Evolutionary conservation across 192 early-diverging fungal species (phyloP).

Genomic region (Rhizoclosmatium sp.): DNA sequence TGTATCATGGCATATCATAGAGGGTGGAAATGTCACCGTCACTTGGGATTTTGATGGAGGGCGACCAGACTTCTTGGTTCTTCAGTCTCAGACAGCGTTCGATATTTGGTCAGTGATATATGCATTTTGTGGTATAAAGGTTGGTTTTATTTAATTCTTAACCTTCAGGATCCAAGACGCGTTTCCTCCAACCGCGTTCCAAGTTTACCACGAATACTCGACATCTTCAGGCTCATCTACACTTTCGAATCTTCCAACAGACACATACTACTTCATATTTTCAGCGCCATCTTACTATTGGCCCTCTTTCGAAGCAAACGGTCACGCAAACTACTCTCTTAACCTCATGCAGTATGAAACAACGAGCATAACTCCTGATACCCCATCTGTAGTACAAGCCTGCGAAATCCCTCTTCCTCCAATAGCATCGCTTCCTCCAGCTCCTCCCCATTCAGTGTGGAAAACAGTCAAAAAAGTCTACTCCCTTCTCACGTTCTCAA

Average conservation of each 20-base stretch:
- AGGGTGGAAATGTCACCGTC: slow-evolving; percentile 23
- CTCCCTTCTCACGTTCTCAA: neutral
- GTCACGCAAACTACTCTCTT: neutral
- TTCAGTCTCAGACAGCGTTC: slow-evolving; percentile 5
- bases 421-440: neutral
- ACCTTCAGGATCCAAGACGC: slow-evolving; percentile 2
- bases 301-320: slow-evolving; percentile 13
- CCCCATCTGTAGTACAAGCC: neutral
- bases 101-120: slow-evolving; percentile 10
- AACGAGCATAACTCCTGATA: neutral
- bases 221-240: neutral
- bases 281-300: slow-evolving; percentile 14
- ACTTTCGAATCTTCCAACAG: slow-evolving; percentile 12
- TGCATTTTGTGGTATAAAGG: neutral
- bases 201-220: slow-evolving; percentile 20
- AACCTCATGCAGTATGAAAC: slow-evolving; percentile 15
- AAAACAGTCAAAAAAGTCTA: neutral
- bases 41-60: slow-evolving; percentile 13
- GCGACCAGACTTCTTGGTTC: slow-evolving; percentile 7
- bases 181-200: neutral
- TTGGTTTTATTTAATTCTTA: neutral
- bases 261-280: slow-evolving; percentile 28
- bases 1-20: neutral
- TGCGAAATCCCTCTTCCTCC: slow-evolving; percentile 2
- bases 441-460: neutral